Base-by-base conservation (phyloP, 2,329 filamentous ascomycete genomes). In the Colletotrichum eremochloae region DNA sequence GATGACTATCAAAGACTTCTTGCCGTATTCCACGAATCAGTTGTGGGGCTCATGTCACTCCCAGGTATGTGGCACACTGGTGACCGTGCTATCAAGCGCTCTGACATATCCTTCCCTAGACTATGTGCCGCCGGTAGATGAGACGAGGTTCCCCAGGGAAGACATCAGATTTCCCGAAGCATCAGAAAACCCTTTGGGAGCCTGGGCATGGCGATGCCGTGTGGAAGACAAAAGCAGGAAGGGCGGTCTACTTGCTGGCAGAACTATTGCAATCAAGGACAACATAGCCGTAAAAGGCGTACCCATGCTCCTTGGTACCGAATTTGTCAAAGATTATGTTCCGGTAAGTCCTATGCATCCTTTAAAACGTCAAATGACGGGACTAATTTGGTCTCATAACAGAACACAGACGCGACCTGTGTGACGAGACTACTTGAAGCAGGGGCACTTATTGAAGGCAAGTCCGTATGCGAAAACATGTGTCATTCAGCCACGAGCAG, bases 191-290 rank as follows among this genome's bases (percentile, higher is more conserved):
- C 78, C 78, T 0, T 60, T 81, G 9, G 81, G 81, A 60, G 81
- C 78, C 1, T 82, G 81, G 81, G 80, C 79, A 36, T 79, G 81
- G 69, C 72, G 75, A 50, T 81, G 79, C 46, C 71, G 78, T 40
- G 68, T 82, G 2, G 40, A 53, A 20, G 68, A 75, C 4, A n/a
- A 33, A 5, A 33, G 24, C 15, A 48, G 46, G 8, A 29, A 31
- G 9, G 74, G 60, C n/a, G 44, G 58, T 2, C 57, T 75, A 11
- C 75, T 79, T 4, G 29, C 38, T 11, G 75, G 75, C 4, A 62
- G 67, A 2, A 77, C 72, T 0, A 53, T 79, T 31, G 75, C 71
- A 36, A 76, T 80, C 63, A 80, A 80, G 50, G 79, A 80, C 65
- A 80, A 80, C 50, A 76, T 80, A 6, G 78, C 77, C 3, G 76